Evolutionary conservation across 371 early-diverging fungal species (phyloP).

Genomic region (Apophysomyces ossiformis): DNA sequence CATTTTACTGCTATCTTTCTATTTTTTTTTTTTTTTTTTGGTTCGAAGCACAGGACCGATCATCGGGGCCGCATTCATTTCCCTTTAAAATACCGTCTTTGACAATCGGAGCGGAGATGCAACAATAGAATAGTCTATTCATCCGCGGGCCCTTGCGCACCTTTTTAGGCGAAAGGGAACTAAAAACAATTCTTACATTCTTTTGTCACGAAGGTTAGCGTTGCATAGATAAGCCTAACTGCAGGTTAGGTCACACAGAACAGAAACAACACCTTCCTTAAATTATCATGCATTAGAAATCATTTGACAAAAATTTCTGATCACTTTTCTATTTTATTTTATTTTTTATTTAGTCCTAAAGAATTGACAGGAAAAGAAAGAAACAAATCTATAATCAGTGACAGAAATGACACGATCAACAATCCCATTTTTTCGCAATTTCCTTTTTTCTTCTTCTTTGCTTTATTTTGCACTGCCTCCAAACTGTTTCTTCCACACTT

Average conservation of each 20-base stretch:
- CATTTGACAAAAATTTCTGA: not conserved
- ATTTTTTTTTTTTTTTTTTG: not conserved
- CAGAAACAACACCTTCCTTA: conserved; percentile 3
- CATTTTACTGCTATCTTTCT: not conserved
- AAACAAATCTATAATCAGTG: no score
- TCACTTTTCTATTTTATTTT: conserved; percentile 2
- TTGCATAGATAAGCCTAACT: not conserved
- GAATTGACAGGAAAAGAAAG: no score
- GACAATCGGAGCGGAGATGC: conserved; percentile 9
- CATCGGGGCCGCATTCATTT: conserved; percentile 3
- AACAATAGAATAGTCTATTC: not conserved
- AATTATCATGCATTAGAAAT: not conserved
- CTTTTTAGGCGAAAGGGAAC: not conserved
- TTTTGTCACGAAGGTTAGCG: not conserved
- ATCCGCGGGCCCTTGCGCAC: conserved; percentile 7
- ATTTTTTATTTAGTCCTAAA: no score
- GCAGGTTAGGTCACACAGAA: not conserved
- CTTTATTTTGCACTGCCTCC: conserved; percentile 57
- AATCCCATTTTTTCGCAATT: no score
- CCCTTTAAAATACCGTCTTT: conserved; percentile 1
- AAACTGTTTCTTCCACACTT: conserved; percentile 70
- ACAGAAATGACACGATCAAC: no score
- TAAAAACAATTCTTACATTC: no score
- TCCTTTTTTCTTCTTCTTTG: not conserved
- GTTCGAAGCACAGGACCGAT: conserved; percentile 9